Percentiles rank a stretch among this genome's conserved stretches.
Evolutionary conservation across 768 basidiomycete species (phyloP).

Genomic region (Mycena pura): DNA sequence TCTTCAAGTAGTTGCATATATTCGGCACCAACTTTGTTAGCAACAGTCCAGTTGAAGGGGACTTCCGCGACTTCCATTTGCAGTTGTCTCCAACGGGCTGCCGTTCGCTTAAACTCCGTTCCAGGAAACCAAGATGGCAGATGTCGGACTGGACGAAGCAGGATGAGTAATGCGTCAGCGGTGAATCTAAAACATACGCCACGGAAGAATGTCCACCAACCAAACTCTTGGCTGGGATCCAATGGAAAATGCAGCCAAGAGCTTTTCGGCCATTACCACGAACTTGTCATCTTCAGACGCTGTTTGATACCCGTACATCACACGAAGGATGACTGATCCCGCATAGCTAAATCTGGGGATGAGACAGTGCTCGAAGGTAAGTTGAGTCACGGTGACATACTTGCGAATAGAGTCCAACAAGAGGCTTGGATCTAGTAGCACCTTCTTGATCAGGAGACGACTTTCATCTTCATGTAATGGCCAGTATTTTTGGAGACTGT

Average conservation of each 20-base stretch:
- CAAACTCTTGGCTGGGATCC: conserved; percentile 30
- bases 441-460: conserved; percentile 2
- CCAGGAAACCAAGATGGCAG: conserved; percentile 38
- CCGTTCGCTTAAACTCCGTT: conserved; percentile 20
- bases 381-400: not conserved
- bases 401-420: conserved; percentile 9
- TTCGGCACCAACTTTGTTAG: not conserved
- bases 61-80: conserved; percentile 3
- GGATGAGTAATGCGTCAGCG: not conserved
- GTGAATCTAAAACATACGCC: not conserved
- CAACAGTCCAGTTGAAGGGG: conserved; percentile 2
- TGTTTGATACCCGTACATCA: conserved; percentile 28
- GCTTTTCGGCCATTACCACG: conserved; percentile 30
- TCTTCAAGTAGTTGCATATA: not conserved
- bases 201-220: conserved; percentile 25
- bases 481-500: conserved; percentile 6
- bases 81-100: conserved; percentile 6
- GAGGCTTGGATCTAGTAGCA: not conserved
- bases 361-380: not conserved
- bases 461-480: conserved; percentile 17
- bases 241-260: conserved; percentile 31
- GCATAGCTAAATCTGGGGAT: not conserved
- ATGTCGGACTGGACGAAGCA: conserved; percentile 24
- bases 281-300: conserved; percentile 22
- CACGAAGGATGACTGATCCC: conserved; percentile 28